Evolutionary conservation across 2,329 filamentous ascomycete genomes (phyloP).

Genomic region (Colletotrichum musicola): DNA sequence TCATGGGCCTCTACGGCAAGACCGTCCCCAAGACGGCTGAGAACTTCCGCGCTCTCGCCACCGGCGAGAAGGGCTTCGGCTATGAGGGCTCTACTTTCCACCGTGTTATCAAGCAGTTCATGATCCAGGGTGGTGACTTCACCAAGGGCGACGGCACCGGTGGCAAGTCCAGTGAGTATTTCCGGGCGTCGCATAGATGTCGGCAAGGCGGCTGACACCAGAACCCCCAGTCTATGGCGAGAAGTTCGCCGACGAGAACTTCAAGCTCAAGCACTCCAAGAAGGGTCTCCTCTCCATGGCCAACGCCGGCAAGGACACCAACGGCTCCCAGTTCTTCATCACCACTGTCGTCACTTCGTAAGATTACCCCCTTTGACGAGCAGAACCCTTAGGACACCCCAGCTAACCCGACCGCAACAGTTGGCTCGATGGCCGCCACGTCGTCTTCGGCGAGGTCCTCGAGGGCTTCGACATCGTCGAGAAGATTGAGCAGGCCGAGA

Average conservation of each 20-base stretch:
- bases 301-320: constrained; percentile 87
- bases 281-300: constrained; percentile 87
- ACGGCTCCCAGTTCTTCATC: constrained; percentile 92
- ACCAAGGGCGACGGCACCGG: constrained; percentile 85
- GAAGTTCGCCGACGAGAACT: constrained; percentile 92
- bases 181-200: background rate
- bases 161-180: constrained; percentile 81
- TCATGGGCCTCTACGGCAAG: constrained; percentile 88
- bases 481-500: constrained; percentile 80
- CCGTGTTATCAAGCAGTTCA: constrained; percentile 90
- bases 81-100: constrained; percentile 88
- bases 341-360: constrained; percentile 84
- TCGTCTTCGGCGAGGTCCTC: constrained; percentile 90
- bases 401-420: constrained; percentile 51
- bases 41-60: constrained; percentile 85
- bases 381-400: background rate
- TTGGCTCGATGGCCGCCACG: constrained; percentile 87
- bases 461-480: constrained; percentile 87
- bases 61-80: constrained; percentile 87
- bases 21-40: constrained; percentile 81
- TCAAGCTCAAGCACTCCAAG: constrained; percentile 94
- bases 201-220: background rate
- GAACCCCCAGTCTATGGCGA: constrained; percentile 77
- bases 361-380: constrained; percentile 45
- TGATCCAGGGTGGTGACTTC: constrained; percentile 94